Conservation (phyloP, 192 early-diverging fungal species). For the Entomortierella chlamydospora region DNA sequence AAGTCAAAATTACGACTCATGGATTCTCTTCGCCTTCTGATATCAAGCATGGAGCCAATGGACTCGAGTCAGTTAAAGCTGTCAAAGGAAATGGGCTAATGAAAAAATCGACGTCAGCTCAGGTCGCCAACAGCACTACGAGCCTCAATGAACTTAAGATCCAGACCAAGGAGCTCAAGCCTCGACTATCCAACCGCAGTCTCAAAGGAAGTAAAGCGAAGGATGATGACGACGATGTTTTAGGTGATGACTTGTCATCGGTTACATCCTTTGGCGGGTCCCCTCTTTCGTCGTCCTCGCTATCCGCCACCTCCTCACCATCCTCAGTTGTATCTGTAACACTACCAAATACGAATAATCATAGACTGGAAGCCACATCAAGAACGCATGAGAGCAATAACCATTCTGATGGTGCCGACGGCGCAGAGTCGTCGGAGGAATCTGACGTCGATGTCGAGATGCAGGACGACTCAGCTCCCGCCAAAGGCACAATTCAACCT, state of each 20-base stretch:
- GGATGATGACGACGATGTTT: conserved; percentile 35
- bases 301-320: conserved; percentile 38
- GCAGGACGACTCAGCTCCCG: background rate
- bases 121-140: background rate
- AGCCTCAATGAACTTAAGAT: conserved; percentile 10
- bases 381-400: background rate
- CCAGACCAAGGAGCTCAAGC: conserved; percentile 23
- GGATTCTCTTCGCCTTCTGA: background rate
- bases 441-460: conserved; percentile 24
- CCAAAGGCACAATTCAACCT: background rate
- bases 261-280: conserved; percentile 24
- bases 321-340: conserved; percentile 16
- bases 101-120: background rate
- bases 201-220: conserved; percentile 7
- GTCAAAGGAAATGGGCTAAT: conserved; percentile 10
- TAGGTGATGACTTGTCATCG: conserved; percentile 40
- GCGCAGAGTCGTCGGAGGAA: background rate
- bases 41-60: background rate
- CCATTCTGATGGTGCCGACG: background rate
- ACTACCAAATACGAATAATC: background rate
- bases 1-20: background rate
- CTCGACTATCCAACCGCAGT: conserved; percentile 2
- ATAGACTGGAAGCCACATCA: background rate
- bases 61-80: background rate
- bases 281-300: conserved; percentile 29